phyloP scores from a whole-genome alignment of 495 filamentous ascomycete genomes.

The Xylaria bambusicola region DNA sequence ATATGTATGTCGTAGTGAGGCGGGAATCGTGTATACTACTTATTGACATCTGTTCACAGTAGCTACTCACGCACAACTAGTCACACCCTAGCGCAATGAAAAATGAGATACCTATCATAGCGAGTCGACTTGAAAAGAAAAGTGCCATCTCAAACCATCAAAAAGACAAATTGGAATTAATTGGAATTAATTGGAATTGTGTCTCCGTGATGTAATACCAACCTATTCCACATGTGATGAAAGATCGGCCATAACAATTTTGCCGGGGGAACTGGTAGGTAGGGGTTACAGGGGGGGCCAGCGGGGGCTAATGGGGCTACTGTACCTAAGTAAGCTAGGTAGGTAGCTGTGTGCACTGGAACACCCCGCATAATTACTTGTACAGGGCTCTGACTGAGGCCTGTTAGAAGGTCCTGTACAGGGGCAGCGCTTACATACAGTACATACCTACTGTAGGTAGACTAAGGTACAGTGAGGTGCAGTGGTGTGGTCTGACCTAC shows the following conservation, averaged over 20 bases:
- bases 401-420: too few species aligned
- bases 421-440: conserved; percentile 14
- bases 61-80: too few species aligned
- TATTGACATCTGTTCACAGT: too few species aligned
- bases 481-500: not conserved
- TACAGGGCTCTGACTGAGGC: too few species aligned
- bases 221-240: conserved; percentile 8
- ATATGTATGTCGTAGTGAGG: not conserved
- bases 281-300: not conserved
- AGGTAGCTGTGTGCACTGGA: conserved; percentile 5
- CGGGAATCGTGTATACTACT: too few species aligned
- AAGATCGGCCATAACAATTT: conserved; percentile 6
- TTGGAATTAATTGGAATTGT: conserved; percentile 19
- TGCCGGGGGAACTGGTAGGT: too few species aligned
- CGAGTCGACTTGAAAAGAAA: too few species aligned
- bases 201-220: not conserved
- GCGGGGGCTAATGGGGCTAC: not conserved
- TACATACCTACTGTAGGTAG: not conserved
- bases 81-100: too few species aligned
- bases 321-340: not conserved
- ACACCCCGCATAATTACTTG: conserved; percentile 18
- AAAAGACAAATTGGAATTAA: not conserved
- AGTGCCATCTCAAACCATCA: too few species aligned
- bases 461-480: too few species aligned
- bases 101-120: too few species aligned